A percentile compares a stretch with the other conserved stretches of the same genome.
Conservation (phyloP, 2,329 filamentous ascomycete genomes). For the Catunica adiposa region DNA sequence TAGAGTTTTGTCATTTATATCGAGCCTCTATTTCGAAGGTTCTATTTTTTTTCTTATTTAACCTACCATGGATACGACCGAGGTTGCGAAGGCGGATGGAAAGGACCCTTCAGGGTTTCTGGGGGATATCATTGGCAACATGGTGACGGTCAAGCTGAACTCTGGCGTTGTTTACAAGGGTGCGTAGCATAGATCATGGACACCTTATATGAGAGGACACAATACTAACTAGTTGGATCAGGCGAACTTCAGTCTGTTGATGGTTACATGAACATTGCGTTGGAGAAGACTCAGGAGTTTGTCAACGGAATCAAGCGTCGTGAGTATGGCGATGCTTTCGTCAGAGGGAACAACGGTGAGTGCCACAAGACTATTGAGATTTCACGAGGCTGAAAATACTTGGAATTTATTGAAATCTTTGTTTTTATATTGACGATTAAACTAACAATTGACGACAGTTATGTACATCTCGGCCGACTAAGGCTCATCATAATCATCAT, state of each 20-base stretch:
- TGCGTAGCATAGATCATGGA: conserved; percentile 23
- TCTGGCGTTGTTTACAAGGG: conserved; percentile 98
- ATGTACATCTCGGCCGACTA: conserved; percentile 56
- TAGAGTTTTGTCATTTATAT: too few relatives aligned
- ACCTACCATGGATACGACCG: conserved; percentile 56
- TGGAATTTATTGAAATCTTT: too few relatives aligned
- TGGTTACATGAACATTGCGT: conserved; percentile 98
- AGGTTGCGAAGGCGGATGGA: conserved; percentile 47
- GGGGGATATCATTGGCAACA: conserved; percentile 81
- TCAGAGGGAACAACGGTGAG: conserved; percentile 86
- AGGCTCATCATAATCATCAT: too few relatives aligned
- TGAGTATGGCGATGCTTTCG: conserved; percentile 85
- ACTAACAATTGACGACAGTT: conserved; percentile 27
- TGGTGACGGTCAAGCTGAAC: conserved; percentile 93
- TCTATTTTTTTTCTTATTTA: neutral
- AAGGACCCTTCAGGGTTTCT: conserved; percentile 90
- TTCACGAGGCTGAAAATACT: too few relatives aligned
- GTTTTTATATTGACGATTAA: neutral
- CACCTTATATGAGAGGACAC: neutral
- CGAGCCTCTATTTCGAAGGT: neutral
- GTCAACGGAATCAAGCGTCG: conserved; percentile 70
- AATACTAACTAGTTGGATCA: conserved; percentile 23
- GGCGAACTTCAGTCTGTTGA: conserved; percentile 93
- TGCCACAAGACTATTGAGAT: neutral
- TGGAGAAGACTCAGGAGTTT: conserved; percentile 88